Evolutionary conservation across 1,139 yeast species (phyloP).

Genomic region (Scheffersomyces quercinus): DNA sequence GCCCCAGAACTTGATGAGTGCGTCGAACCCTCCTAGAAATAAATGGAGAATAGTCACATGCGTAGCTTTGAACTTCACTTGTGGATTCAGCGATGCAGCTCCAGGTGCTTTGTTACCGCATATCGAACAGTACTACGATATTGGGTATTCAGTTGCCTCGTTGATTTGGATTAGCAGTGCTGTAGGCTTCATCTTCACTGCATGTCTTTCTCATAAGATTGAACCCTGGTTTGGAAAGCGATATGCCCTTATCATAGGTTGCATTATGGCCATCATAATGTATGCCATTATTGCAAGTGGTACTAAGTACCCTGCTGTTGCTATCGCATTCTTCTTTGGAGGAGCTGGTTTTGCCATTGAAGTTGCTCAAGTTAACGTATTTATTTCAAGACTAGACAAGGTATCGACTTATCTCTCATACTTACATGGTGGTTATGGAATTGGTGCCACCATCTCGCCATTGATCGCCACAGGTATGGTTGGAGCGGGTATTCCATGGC

Average conservation of each 20-base stretch:
- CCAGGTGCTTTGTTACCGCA: constrained; percentile 51
- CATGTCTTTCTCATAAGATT: constrained; percentile 38
- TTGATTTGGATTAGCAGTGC: constrained; percentile 49
- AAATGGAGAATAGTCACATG: constrained; percentile 40
- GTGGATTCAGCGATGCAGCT: constrained; percentile 46
- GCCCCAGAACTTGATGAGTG: constrained; percentile 18
- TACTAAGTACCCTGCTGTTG: constrained; percentile 40
- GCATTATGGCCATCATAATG: constrained; percentile 34
- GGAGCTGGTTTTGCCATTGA: constrained; percentile 60
- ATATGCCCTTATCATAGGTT: constrained; percentile 39
- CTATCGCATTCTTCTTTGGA: constrained; percentile 56
- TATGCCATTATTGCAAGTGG: constrained; percentile 42
- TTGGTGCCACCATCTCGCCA: constrained; percentile 65
- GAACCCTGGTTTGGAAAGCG: constrained; percentile 43
- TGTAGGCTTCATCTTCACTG: constrained; percentile 43
- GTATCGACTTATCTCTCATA: constrained; percentile 52
- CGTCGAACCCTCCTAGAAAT: constrained; percentile 45
- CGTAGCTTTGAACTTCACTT: constrained; percentile 38
- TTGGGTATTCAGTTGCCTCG: constrained; percentile 42
- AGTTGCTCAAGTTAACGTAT: constrained; percentile 57
- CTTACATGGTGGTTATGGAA: constrained; percentile 63
- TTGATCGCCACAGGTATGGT: constrained; percentile 56
- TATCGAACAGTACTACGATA: constrained; percentile 36
- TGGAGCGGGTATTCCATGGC: constrained; percentile 51
- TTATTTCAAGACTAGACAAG: constrained; percentile 49